Conservation (phyloP, 2,329 filamentous ascomycete genomes). For the Penicillium decumbens region DNA sequence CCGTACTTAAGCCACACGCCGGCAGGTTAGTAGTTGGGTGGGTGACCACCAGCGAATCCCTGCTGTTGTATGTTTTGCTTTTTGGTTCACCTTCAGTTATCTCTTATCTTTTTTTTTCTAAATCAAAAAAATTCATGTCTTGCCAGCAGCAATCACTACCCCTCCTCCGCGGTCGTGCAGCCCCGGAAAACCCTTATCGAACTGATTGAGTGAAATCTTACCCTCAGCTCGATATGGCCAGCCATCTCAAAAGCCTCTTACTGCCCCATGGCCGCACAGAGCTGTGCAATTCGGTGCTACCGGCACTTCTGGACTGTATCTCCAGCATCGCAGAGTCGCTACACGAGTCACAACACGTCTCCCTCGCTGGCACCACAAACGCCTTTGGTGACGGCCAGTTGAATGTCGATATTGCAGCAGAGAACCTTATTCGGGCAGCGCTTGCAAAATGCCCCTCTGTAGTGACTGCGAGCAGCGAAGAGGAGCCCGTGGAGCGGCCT, state of each 20-base stretch:
- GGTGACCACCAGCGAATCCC: too few species aligned
- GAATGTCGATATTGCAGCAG: slow-evolving; percentile 9
- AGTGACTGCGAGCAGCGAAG: not conserved
- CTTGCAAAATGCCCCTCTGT: not conserved
- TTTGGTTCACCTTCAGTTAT: too few species aligned
- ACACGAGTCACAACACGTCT: slow-evolving; percentile 6
- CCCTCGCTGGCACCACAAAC: slow-evolving; percentile 7
- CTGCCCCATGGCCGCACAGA: not conserved
- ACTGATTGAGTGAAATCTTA: not conserved
- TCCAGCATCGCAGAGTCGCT: slow-evolving; percentile 3
- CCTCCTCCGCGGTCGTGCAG: not conserved
- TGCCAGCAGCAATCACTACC: not conserved
- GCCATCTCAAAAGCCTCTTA: not conserved
- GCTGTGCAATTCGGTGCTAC: not conserved
- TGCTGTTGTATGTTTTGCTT: too few species aligned
- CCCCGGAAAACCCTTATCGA: not conserved
- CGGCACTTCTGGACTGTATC: not conserved
- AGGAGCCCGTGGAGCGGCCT: not conserved
- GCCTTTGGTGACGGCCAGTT: slow-evolving; percentile 9
- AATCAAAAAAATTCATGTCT: too few species aligned
- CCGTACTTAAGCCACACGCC: too few species aligned
- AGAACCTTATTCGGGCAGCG: slow-evolving; percentile 5
- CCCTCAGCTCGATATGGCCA: not conserved
- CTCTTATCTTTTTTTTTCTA: too few species aligned
- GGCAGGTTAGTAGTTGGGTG: too few species aligned